A percentile compares a stretch with the other conserved stretches of the same genome.
Conservation (phyloP, 148 eudicot genomes). For the Tetragonia tetragonoides region DNA sequence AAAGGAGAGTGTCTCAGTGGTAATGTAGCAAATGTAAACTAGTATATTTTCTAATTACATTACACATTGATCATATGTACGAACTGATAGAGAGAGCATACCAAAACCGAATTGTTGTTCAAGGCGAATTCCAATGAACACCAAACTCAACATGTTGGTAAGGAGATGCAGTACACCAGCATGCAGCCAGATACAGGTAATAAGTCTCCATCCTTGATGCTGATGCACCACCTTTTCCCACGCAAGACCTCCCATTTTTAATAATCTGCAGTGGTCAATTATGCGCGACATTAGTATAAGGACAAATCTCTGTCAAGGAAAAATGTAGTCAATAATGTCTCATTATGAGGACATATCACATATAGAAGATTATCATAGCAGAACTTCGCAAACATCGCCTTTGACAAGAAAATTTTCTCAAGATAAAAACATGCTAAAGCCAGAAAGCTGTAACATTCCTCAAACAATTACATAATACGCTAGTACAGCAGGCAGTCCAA, state of each 20-base stretch:
- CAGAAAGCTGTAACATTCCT: not conserved
- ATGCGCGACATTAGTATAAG: not conserved
- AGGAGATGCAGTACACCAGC: conserved; percentile 88
- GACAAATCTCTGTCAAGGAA: not conserved
- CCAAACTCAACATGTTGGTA: conserved; percentile 84
- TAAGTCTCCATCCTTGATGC: conserved; percentile 83
- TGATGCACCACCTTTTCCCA: conserved; percentile 67
- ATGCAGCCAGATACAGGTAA: conserved; percentile 87
- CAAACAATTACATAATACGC: not conserved
- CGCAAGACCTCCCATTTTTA: conserved; percentile 71
- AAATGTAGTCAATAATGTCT: not conserved
- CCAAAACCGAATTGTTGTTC: conserved; percentile 96
- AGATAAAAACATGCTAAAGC: not conserved
- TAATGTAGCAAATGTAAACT: not conserved
- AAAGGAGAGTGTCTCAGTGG: not conserved
- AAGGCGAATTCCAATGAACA: conserved; percentile 88
- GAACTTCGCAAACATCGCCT: not conserved
- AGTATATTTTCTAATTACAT: not conserved
- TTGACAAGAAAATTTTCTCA: not conserved
- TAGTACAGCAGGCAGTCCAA: not conserved
- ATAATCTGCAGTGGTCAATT: conserved; percentile 45
- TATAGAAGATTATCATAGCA: not conserved
- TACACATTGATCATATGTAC: not conserved
- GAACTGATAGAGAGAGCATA: conserved; percentile 26
- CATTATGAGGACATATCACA: not conserved